phyloP scores from a whole-genome alignment of 805 yeast species.

The Pichia nanzhaoensis region DNA sequence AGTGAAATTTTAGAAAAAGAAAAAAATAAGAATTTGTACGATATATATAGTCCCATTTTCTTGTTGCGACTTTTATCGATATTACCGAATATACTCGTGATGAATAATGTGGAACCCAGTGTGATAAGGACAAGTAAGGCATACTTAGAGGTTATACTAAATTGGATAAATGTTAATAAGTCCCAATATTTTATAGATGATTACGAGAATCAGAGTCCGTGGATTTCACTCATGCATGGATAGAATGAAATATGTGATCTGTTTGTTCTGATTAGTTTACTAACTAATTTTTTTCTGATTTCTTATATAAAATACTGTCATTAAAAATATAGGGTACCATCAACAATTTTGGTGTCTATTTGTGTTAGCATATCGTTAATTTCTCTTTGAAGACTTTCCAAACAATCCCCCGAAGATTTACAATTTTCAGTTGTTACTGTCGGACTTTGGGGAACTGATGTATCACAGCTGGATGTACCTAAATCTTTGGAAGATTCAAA shows the following conservation, averaged over 20 bases:
- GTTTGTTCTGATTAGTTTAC: neutral
- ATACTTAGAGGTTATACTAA: slow-evolving; percentile 48
- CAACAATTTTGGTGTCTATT: slow-evolving; percentile 15
- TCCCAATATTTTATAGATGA: slow-evolving; percentile 31
- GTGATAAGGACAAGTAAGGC: slow-evolving; percentile 50
- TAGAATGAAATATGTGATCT: neutral
- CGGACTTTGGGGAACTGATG: neutral
- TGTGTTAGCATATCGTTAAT: slow-evolving; percentile 12
- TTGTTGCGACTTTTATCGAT: slow-evolving; percentile 68
- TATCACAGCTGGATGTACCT: neutral
- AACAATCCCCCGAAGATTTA: slow-evolving; percentile 5
- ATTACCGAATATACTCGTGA: slow-evolving; percentile 76
- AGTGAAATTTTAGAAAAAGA: slow-evolving; percentile 38
- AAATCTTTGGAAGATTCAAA: neutral
- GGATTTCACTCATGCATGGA: slow-evolving; percentile 13
- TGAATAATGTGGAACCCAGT: slow-evolving; percentile 75
- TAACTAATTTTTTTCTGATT: neutral
- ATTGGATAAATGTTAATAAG: slow-evolving; percentile 42
- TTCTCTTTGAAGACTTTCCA: slow-evolving; percentile 7
- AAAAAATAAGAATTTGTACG: slow-evolving; percentile 23
- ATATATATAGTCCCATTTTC: slow-evolving; percentile 77
- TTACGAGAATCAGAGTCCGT: slow-evolving; percentile 47
- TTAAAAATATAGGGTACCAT: slow-evolving; percentile 16
- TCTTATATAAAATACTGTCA: neutral
- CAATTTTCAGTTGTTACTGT: neutral